Percentiles rank a stretch among this genome's conserved stretches.
These are phyloP conservation scores for Pseudopithomyces chartarum DNA, from an alignment of 2,329 filamentous ascomycete species.

Conservation along the genomic window DNA sequence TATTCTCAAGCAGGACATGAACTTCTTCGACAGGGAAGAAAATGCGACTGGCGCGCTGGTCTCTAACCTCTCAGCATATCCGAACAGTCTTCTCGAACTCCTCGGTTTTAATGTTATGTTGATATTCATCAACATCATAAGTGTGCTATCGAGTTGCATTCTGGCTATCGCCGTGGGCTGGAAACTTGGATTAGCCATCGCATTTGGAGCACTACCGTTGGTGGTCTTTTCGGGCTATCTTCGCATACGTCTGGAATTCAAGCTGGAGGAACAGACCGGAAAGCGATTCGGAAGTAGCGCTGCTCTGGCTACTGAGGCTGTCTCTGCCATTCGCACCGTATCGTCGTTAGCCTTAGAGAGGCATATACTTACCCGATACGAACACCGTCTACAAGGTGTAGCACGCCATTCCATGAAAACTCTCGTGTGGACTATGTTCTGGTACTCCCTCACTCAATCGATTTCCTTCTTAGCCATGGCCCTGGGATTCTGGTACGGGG, in stretches of 20 bases:
- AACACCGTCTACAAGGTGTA: constrained; percentile 61
- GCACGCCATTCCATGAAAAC: constrained; percentile 63
- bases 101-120: constrained; percentile 88
- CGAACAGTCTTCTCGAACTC: constrained; percentile 85
- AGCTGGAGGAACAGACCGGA: constrained; percentile 72
- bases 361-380: constrained; percentile 75
- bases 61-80: constrained; percentile 66
- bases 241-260: constrained; percentile 88
- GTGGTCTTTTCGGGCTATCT: constrained; percentile 69
- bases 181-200: constrained; percentile 83
- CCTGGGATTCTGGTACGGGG: constrained; percentile 47
- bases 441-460: constrained; percentile 86
- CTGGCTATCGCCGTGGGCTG: constrained; percentile 78
- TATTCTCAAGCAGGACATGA: constrained; percentile 90
- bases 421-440: constrained; percentile 73
- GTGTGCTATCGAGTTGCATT: constrained; percentile 73
- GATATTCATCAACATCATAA: constrained; percentile 78
- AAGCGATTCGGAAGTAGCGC: constrained; percentile 64
- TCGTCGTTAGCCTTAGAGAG: constrained; percentile 86
- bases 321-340: constrained; percentile 91
- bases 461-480: constrained; percentile 58
- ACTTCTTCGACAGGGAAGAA: constrained; percentile 87
- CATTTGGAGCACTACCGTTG: constrained; percentile 58
- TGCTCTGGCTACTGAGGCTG: constrained; percentile 89
- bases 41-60: constrained; percentile 89